Percentiles rank a stretch among this genome's conserved stretches.
phyloP scores from a whole-genome alignment of 306 rosid genomes.

The Ceratonia siliqua region DNA sequence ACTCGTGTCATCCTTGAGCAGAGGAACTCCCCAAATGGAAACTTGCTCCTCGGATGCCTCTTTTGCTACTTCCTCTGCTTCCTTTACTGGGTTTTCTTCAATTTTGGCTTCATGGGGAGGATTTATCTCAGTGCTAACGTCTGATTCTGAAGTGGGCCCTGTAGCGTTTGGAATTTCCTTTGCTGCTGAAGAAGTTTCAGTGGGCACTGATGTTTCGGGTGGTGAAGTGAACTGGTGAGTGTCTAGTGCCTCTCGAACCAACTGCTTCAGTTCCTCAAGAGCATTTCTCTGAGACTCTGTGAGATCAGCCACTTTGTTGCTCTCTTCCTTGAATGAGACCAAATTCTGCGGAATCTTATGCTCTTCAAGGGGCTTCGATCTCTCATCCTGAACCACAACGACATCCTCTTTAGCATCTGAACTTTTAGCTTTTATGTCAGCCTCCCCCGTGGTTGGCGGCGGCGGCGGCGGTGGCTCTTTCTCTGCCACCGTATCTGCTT shows the following conservation, averaged over 20 bases:
- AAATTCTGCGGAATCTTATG: constrained; percentile 47
- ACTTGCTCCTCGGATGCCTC: constrained; percentile 38
- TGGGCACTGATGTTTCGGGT: neutral
- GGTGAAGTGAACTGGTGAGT: constrained; percentile 28
- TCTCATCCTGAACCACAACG: constrained; percentile 27
- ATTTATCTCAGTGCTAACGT: constrained; percentile 8
- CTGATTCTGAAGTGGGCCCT: constrained; percentile 23
- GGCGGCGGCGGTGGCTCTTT: constrained; percentile 17
- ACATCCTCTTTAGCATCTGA: constrained; percentile 34
- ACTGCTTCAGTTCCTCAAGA: constrained; percentile 52
- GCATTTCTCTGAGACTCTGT: constrained; percentile 55
- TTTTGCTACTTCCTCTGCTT: constrained; percentile 20
- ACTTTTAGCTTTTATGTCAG: constrained; percentile 19
- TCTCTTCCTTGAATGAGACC: constrained; percentile 80
- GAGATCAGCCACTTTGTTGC: constrained; percentile 71
- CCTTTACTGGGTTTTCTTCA: constrained; percentile 38
- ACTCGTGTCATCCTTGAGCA: constrained; percentile 68
- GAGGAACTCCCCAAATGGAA: constrained; percentile 83
- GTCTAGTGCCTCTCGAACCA: constrained; percentile 44
- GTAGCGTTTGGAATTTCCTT: constrained; percentile 21
- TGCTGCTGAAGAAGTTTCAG: constrained; percentile 17
- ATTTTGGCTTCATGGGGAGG: constrained; percentile 21
- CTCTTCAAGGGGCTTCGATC: constrained; percentile 19
- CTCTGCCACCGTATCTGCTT: neutral
- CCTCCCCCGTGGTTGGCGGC: neutral